Evolutionary conservation across 768 basidiomycete genomes (phyloP), one percentile per base, ranked within the genome.

Genomic region (Russula abietina): DNA sequence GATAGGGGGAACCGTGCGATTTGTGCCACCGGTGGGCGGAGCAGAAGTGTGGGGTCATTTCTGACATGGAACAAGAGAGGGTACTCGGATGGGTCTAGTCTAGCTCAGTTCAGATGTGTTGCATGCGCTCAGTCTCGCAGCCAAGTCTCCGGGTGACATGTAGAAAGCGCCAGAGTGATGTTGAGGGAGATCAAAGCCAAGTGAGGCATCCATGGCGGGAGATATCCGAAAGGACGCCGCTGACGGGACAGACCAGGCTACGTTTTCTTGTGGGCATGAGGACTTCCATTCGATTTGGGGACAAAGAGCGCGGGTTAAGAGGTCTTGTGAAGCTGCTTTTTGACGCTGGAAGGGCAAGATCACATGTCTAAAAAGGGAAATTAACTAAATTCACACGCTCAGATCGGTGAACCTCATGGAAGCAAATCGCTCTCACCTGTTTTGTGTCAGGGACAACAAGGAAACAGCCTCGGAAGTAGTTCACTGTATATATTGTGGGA

Each of bases 261-360:
- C 33, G 36, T 36, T 43, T 48, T 26, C 30, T 63, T 54, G 48
- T 38, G 57, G 45, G 36, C 46, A 48, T 39, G 61, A 38, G n/a
- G 30, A 30, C 63, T 64, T 64, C 63, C 63, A 64, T 64, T 60
- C 63, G 63, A 64, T 64, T 60, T 64, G 58, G 19, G 63, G 63
- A 64, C 58, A 60, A 64, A 64, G 63, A 60, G 63, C 63, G 63
- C 59, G 63, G 63, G 63, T 64, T 60, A 50, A 60, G 59, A 64
- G 58, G 32, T 48, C 26, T 54, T 64, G 54, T 60, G 48, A 60
- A 56, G 58, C 22, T 10, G 45, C 4, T n/a, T 11, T 11, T 55
- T 64, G 58, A 57, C 64, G 64, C 61, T 55, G 32, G 52, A 49
- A 61, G 46, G n/a, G 12, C 30, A 24, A 57, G 61, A 57, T 54